Base-by-base conservation (phyloP, 2,329 filamentous ascomycete genomes). In the Epichloe glyceriae region DNA sequence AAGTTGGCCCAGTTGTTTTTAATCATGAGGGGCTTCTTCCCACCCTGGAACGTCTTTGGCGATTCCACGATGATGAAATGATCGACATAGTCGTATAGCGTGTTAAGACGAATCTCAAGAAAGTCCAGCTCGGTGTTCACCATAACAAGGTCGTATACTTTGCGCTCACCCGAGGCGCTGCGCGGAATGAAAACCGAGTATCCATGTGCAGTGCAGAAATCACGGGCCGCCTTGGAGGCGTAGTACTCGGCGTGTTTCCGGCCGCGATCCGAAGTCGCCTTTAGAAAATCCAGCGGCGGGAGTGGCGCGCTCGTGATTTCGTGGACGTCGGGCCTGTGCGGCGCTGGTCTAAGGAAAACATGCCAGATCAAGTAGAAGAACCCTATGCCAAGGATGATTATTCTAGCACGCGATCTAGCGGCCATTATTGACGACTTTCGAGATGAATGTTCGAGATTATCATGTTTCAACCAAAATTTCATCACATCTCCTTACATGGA, bases 41-140 rank as follows among this genome's bases (percentile, higher is more conserved):
- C 66, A 37, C 74, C 74, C 15, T 79, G 80, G 56, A 83, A 83
- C 1, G 79, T 82, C 47, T 67, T 72, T 17, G 67, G 61, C 1
- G 75, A 73, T 65, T 85, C 81, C 47, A 83, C 72, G 35, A 85
- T 72, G 58, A 85, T 69, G 57, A 82, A 85, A 64, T 82, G 82
- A 65, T 85, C 80, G 53, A 84, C 78, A 41, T 74, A 65, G 39
- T 74, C 63, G 51, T 75, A 74, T 15, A 81, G 71, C 3, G 76
- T 76, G 57, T 79, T 71, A 3, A 85, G 68, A 11, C 79, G 76
- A 46, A 85, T 76, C 61, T 85, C 80, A 41, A 85, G 70, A 72
- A 78, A 81, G 64, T 84, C 80, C 12, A 84, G 69, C 64, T 84
- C 81, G 3, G 71, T 75, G 56, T 80, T 82, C 57, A 83, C 64